A percentile compares a stretch with the other conserved stretches of the same genome.
Conservation (phyloP, 768 basidiomycete species). For the Tremella yokohamensis region DNA sequence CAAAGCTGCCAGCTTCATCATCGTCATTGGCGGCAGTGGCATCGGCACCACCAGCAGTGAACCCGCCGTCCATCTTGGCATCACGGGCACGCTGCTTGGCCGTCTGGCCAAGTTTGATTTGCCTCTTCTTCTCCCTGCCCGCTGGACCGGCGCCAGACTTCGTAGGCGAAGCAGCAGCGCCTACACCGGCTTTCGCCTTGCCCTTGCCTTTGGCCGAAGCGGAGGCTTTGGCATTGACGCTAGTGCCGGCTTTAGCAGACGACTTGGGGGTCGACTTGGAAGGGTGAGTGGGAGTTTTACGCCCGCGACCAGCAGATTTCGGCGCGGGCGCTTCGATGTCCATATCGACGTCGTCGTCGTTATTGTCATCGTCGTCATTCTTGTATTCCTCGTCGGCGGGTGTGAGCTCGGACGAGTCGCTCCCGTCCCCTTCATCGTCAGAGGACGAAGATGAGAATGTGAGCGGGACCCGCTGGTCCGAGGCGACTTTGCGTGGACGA, state of each 20-base stretch:
- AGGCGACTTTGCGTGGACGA: conserved; percentile 1
- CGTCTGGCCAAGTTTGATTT: conserved; percentile 28
- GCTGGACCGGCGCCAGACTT: conserved; percentile 18
- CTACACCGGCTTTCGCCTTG: too few relatives aligned
- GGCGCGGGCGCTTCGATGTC: too few relatives aligned
- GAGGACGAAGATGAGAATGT: background rate
- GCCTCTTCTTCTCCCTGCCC: conserved; percentile 37
- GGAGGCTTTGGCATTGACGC: too few relatives aligned
- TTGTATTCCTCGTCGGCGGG: conserved; percentile 4
- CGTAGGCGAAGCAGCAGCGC: too few relatives aligned
- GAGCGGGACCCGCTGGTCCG: background rate
- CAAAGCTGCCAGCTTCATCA: conserved; percentile 15
- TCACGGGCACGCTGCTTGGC: conserved; percentile 41
- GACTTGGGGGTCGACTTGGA: too few relatives aligned
- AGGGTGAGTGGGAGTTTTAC: too few relatives aligned
- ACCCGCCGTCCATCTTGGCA: conserved; percentile 26
- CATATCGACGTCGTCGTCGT: background rate
- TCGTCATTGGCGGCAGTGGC: background rate
- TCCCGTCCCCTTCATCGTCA: too few relatives aligned
- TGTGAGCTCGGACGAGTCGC: conserved; percentile 5
- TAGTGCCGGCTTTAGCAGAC: too few relatives aligned
- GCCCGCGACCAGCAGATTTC: too few relatives aligned
- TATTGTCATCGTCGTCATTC: background rate
- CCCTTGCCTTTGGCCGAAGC: too few relatives aligned
- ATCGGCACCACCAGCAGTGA: background rate